Base-by-base conservation (phyloP, 2,329 filamentous ascomycete genomes). In the Ophiosphaerella herpotricha region DNA sequence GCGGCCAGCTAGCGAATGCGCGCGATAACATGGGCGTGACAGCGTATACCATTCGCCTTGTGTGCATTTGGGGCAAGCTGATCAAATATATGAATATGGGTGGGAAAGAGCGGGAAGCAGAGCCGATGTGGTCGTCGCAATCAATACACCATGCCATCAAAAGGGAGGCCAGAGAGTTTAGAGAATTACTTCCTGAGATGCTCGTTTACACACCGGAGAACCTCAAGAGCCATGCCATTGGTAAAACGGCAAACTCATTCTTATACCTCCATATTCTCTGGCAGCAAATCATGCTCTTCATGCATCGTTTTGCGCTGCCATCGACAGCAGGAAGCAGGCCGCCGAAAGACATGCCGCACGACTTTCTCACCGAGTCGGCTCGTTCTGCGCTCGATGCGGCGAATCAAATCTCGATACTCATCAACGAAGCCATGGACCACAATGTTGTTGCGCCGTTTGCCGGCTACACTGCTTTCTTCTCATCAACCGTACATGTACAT, bases 11-110 rank as follows among this genome's bases (percentile, higher is more conserved):
- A 14, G 80, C 81, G 26, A 82, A 90, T 57, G 80, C 88, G 1
- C 85, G 82, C 62, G 86, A 89, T 7, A 97, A 96, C 66, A 96
- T 97, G 91, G 94, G 93, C 2, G 91, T 96, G 4, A 89, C 91
- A 1, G 91, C 93, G 9, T 96, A 95, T 72, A 89, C 94, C 65
- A 88, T 97, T 54, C 86, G 90, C 16, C 82, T 88, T 2, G 89
- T 97, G 54, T 85, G 91, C 2, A 78, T 96, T 29, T 97, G 93
- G 92, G 94, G 94, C 5, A 86, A 87, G 41, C 87, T 97, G 41
- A 89, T 96, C 61, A 88, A 87, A 54, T 97, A 96, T 69, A 78
- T 97, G 54, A 97, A 96, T 68, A 84, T 96, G 50, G 92, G 92
- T 21, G 92, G 91, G 1, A 92, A 89, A 67, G 88, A 92, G 52